Conservation (phyloP, 2,329 filamentous ascomycete species). For the Leptographium flavum region DNA sequence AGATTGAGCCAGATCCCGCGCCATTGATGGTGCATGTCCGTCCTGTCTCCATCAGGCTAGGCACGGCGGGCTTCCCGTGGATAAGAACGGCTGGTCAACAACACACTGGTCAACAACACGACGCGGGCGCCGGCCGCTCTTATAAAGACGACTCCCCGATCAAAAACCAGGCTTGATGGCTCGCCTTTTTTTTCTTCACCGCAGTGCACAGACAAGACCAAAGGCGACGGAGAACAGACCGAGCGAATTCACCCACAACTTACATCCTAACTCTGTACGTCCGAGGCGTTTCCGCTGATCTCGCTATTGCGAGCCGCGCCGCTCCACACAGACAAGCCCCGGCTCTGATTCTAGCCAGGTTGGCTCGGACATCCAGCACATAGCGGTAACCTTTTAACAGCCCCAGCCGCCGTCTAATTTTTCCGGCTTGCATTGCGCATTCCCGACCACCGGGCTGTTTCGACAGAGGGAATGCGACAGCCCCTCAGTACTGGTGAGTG, state of each 20-base stretch:
- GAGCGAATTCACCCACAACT: no score
- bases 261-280: no score
- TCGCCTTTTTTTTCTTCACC: no score
- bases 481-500: no score
- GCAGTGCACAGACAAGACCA: no score
- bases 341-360: not conserved
- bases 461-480: no score
- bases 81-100: not conserved
- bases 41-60: not conserved
- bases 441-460: not conserved
- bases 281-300: not conserved
- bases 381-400: not conserved
- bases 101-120: not conserved
- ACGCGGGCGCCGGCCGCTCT: not conserved
- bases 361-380: slow-evolving; percentile 1
- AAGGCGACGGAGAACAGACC: no score
- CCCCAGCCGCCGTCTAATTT: not conserved
- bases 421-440: not conserved
- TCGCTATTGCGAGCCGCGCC: slow-evolving; percentile 6
- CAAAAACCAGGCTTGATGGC: not conserved
- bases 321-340: slow-evolving; percentile 6
- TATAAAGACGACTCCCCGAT: not conserved
- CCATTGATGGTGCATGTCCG: not conserved
- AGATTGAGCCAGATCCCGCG: not conserved
- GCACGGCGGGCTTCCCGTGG: not conserved